Conservation (phyloP, 176 grass and related monocot species). For the Ananas comosus region DNA sequence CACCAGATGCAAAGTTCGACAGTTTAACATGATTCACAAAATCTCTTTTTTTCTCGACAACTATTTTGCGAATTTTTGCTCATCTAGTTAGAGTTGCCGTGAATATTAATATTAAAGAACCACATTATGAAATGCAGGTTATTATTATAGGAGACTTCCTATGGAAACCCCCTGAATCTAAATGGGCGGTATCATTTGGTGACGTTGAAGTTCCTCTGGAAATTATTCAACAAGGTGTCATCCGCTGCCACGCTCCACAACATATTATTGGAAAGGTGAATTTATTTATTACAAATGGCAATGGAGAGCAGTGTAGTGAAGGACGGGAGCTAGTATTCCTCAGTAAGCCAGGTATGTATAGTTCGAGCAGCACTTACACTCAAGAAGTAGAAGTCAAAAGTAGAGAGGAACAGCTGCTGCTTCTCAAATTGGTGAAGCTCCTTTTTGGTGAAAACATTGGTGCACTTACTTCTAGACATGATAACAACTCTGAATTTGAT, state of each 20-base stretch:
- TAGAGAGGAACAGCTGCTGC: conserved; percentile 38
- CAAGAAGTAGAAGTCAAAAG: conserved; percentile 12
- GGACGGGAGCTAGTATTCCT: conserved; percentile 51
- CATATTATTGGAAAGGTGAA: conserved; percentile 55
- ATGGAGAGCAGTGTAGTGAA: conserved; percentile 53
- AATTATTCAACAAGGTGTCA: conserved; percentile 65
- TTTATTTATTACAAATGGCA: conserved; percentile 48
- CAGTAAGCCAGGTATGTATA: conserved; percentile 37
- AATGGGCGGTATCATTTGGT: conserved; percentile 56
- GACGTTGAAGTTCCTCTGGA: conserved; percentile 51
- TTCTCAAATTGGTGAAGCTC: conserved; percentile 43
- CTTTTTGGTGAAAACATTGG: conserved; percentile 41
- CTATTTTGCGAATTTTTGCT: neutral
- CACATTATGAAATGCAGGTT: conserved; percentile 55
- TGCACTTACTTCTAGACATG: conserved; percentile 28
- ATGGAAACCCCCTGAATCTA: conserved; percentile 26
- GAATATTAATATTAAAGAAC: neutral
- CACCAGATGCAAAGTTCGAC: too few species aligned
- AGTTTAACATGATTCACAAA: too few species aligned
- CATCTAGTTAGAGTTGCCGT: neutral
- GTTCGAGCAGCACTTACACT: neutral
- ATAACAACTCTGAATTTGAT: conserved; percentile 16
- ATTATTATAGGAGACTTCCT: conserved; percentile 68
- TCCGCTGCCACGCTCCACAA: conserved; percentile 56
- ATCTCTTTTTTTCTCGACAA: neutral